Conservation (phyloP, 129 eudicot species). For the Oenanthe sinensis region DNA sequence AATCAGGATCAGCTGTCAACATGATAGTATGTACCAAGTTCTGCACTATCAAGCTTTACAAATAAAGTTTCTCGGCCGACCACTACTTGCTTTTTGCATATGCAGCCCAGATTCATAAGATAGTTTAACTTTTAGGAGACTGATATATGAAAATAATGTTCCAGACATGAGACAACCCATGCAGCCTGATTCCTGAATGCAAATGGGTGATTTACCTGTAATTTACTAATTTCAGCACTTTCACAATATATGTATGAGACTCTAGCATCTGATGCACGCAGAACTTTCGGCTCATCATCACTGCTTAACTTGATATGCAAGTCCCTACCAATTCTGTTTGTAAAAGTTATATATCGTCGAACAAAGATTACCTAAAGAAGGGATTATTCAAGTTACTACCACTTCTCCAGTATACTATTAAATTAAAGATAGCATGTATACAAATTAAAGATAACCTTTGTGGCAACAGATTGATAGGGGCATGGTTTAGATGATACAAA, state of each 20-base stretch:
- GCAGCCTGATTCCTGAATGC: neutral
- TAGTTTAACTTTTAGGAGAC: neutral
- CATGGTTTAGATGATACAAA: slow-evolving; percentile 82
- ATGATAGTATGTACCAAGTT: neutral
- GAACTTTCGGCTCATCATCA: slow-evolving; percentile 70
- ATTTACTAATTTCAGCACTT: slow-evolving; percentile 46
- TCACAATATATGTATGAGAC: slow-evolving; percentile 64
- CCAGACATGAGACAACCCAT: neutral
- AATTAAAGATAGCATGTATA: neutral
- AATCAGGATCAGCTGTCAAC: neutral
- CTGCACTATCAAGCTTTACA: neutral
- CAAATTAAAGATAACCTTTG: slow-evolving; percentile 81
- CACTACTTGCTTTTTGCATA: neutral
- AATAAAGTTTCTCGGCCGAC: neutral
- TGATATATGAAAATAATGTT: neutral
- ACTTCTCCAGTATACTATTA: no score
- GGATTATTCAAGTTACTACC: slow-evolving; percentile 15
- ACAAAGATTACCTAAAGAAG: slow-evolving; percentile 57
- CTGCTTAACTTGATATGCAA: slow-evolving; percentile 61
- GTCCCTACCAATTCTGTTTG: slow-evolving; percentile 84
- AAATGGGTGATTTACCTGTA: slow-evolving; percentile 45
- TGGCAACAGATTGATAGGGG: slow-evolving; percentile 81
- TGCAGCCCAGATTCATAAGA: neutral
- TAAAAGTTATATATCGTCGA: slow-evolving; percentile 77
- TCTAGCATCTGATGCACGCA: slow-evolving; percentile 66